Conservation (phyloP, 2,329 filamentous ascomycete species). For the Colletotrichum spaethianum region DNA sequence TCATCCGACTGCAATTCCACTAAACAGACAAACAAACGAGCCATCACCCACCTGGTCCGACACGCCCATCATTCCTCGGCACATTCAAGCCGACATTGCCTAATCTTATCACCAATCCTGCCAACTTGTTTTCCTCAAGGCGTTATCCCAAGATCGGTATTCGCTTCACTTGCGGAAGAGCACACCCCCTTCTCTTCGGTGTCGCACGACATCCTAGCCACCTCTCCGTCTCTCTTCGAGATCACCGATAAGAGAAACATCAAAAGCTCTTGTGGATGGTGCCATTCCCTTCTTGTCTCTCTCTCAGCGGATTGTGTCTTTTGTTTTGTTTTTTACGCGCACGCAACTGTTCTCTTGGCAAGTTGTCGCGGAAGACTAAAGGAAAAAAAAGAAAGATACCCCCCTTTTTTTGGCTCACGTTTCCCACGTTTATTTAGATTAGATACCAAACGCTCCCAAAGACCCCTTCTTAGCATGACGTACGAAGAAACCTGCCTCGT, state of each 20-base stretch:
- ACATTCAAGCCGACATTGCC: not conserved
- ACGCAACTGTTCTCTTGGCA: conserved; percentile 2
- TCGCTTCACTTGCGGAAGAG: not conserved
- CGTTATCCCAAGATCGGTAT: not conserved
- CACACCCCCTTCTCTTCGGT: not conserved
- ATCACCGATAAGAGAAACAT: not conserved
- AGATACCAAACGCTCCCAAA: conserved; percentile 28
- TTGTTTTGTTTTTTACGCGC: not conserved
- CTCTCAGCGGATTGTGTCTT: conserved; percentile 1
- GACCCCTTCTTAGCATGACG: conserved; percentile 11
- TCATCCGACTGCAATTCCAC: conserved; percentile 74
- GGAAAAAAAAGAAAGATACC: conserved; percentile 37
- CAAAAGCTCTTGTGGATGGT: not conserved
- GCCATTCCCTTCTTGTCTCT: conserved; percentile 15
- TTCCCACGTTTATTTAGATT: conserved; percentile 18
- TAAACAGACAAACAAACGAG: conserved; percentile 1
- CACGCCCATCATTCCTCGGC: not conserved
- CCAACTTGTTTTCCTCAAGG: not conserved
- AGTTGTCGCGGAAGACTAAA: conserved; percentile 12
- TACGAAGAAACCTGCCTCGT: not conserved
- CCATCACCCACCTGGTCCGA: not conserved
- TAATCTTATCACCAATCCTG: not conserved
- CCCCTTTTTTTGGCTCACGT: conserved; percentile 20
- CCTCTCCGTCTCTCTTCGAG: not conserved
- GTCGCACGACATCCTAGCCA: not conserved